A percentile compares a stretch with the other conserved stretches of the same genome.
These are phyloP conservation scores for Suillus subaureus DNA, from an alignment of 768 basidiomycete species.

Conservation along the genomic window DNA sequence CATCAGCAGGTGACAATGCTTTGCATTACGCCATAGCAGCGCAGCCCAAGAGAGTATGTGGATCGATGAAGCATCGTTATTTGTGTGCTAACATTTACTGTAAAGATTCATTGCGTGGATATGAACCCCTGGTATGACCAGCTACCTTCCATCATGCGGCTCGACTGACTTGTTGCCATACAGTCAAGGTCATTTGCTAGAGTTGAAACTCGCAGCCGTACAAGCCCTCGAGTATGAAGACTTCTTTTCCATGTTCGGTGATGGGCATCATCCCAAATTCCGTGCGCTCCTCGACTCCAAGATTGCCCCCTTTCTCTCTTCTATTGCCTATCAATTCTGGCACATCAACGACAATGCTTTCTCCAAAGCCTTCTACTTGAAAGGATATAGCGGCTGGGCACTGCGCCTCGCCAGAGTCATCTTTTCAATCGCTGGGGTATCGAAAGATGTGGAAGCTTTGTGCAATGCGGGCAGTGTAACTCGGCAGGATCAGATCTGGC, in stretches of 20 bases:
- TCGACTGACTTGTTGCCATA: constrained; percentile 6
- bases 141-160: neutral
- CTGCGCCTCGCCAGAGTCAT: constrained; percentile 61
- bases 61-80: neutral
- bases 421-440: constrained; percentile 62
- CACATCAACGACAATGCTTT: constrained; percentile 55
- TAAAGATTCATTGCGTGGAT: constrained; percentile 68
- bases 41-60: constrained; percentile 50
- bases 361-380: constrained; percentile 60
- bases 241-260: constrained; percentile 69
- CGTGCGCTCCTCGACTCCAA: constrained; percentile 58
- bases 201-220: constrained; percentile 74
- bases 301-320: constrained; percentile 69
- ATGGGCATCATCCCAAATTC: constrained; percentile 62
- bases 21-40: constrained; percentile 77
- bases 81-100: constrained; percentile 4
- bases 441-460: constrained; percentile 53
- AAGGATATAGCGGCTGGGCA: constrained; percentile 70
- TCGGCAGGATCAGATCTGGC: constrained; percentile 68
- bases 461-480: constrained; percentile 54
- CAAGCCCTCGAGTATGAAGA: constrained; percentile 57
- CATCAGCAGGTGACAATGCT: constrained; percentile 79
- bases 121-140: constrained; percentile 61
- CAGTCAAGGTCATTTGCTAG: constrained; percentile 76
- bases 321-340: constrained; percentile 80